Percentiles rank a stretch among this genome's conserved stretches.
phyloP scores from a whole-genome alignment of 768 basidiomycete species.

The Trichaptum fuscoviolaceum region DNA sequence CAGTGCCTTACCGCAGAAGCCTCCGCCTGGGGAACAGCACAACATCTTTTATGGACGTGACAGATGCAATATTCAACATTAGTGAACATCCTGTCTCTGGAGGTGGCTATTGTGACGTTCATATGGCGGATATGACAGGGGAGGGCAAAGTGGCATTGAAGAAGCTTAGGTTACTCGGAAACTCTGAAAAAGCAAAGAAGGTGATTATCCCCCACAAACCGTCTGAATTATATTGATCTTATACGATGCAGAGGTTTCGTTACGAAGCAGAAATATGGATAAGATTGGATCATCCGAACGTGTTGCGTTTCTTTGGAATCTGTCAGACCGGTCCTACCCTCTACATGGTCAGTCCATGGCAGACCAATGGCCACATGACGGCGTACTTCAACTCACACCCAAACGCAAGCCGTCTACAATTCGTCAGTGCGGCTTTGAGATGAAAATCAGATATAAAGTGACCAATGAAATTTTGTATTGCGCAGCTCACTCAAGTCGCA shows the following conservation, averaged over 20 bases:
- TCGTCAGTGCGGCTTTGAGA: background rate
- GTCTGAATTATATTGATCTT: background rate
- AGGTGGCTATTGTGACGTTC: constrained; percentile 1
- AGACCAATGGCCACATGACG: background rate
- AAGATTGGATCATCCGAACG: background rate
- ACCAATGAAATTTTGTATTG: background rate
- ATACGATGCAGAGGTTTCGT: background rate
- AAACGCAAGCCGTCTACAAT: background rate
- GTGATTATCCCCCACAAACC: background rate
- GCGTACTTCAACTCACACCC: background rate
- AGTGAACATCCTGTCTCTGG: constrained; percentile 1
- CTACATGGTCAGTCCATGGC: constrained; percentile 3
- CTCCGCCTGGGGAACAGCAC: background rate
- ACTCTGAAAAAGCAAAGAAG: constrained; percentile 2
- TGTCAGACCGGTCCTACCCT: background rate
- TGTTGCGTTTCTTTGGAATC: constrained; percentile 2
- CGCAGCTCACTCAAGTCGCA: background rate
- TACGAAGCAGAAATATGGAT: constrained; percentile 5
- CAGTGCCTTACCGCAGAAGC: background rate
- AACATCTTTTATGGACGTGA: background rate
- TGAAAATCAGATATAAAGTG: background rate
- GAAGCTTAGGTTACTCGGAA: background rate
- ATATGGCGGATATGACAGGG: background rate
- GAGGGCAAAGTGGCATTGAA: constrained; percentile 1
- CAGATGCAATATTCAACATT: background rate